Base-by-base conservation (phyloP, 169 alveolate genomes). In the Plasmodium knowlesi region DNA sequence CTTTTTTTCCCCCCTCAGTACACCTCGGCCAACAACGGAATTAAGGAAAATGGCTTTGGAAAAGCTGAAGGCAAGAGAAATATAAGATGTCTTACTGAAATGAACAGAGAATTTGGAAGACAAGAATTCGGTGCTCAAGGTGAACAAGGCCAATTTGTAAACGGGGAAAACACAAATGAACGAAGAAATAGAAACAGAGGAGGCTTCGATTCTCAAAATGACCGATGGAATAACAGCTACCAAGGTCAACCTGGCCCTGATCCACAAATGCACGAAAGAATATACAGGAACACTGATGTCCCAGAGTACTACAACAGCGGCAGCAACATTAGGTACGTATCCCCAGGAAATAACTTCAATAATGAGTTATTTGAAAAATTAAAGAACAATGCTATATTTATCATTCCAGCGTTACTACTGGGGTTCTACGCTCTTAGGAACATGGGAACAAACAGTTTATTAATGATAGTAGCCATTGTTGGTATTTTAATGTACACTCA, bases 391-490 rank as follows among this genome's bases (percentile, higher is more conserved):
- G 84, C 84, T 37, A 6, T 79, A 43, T 43, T 16, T 79, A 79
- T 79, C 37, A 16, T 79, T 9, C 84, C 84, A 79, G 84, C 37
- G 28, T 16, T 79, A 16, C 34, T 79, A 9, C 1, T 22, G 19
- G 57, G 41, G 16, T 79, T 37, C 32, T 79, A 79, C n/a, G 19
- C 41, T 79, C 28, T 79, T 8, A 79, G 84, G 32, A 79, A 79
- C 54, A 37, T 70, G 4, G 73, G 73, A 14, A 41, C 50, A 6
- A 71, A 79, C 3, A 79, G 46, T n/a, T 43, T 79, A 3, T 12
- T 79, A 79, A 16, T 79, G 84, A n/a, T 79, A n/a, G 84, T 25
- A 5, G 84, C 84, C 50, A 79, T 79, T 79, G 73, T 16, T 79
- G 84, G 84, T 79, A 25, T 79, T 10, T 43, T 79, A 41, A 79